A percentile compares a stretch with the other conserved stretches of the same genome.
Conservation (phyloP, 345 rosid species). For the Erysimum cheiranthoides region DNA sequence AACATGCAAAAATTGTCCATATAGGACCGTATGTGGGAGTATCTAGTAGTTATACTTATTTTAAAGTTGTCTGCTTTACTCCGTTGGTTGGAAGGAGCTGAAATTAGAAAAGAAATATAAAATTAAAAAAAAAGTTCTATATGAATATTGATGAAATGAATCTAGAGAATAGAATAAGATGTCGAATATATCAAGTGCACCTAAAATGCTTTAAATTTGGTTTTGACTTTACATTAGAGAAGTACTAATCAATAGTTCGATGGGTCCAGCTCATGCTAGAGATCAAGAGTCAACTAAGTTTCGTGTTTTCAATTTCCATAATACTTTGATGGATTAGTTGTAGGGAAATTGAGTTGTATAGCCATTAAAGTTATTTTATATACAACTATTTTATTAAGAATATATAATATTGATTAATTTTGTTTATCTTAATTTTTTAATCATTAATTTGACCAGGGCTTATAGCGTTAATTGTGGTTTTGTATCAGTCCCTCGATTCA, state of each 20-base stretch:
- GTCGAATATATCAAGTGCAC: conserved; percentile 18
- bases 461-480: too few species aligned
- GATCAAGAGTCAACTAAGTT: conserved; percentile 18
- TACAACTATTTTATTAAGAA: too few species aligned
- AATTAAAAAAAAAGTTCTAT: not conserved
- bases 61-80: not conserved
- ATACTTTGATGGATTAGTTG: not conserved
- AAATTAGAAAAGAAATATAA: not conserved
- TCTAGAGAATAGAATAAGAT: conserved; percentile 9
- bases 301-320: not conserved
- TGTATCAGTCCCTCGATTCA: too few species aligned
- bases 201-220: not conserved
- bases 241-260: conserved; percentile 6
- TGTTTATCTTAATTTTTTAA: too few species aligned
- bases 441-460: too few species aligned
- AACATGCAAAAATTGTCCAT: not conserved
- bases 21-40: not conserved
- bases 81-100: not conserved
- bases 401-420: too few species aligned
- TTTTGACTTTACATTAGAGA: conserved; percentile 17
- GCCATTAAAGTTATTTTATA: not conserved
- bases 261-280: conserved; percentile 18
- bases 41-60: not conserved
- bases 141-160: conserved; percentile 12
- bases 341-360: not conserved